Evolutionary conservation across 2,329 filamentous ascomycete species (phyloP), one percentile per base, ranked within the genome.

Genomic region (Conoideocrella luteorostrata): DNA sequence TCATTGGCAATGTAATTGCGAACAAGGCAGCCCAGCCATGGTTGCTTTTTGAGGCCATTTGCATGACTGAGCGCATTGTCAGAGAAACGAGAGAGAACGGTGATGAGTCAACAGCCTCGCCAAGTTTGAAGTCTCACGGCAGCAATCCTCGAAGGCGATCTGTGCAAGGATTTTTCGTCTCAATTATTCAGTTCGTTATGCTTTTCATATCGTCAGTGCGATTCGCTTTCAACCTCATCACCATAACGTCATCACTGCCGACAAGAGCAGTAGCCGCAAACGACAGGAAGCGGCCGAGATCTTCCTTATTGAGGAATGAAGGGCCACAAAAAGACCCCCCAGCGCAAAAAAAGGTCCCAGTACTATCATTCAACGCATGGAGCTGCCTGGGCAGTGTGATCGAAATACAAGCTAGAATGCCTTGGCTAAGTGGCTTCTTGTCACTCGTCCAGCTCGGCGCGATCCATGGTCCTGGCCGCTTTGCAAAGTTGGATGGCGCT

Each of bases 1-100:
- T 97, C 49, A 73, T 98, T 51, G 88, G 88, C 49, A 89, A 88
- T 54, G 77, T 85, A 46, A 73, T 96, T 55, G 81, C 82, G 55
- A 86, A 84, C 56, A 94, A 85, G 61, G 75, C 86, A 32, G 88
- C 86, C 53, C 84, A 97, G 65, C 86, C 87, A 20, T 94, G 88
- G 87, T 77, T 96, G 57, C 65, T 97, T 52, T 95, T 85, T 79
- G 89, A 95, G 61, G 76, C 80, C 46, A 77, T 95, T 48, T 84
- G 82, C 52, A 94, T 91, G 59, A 65, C 84, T 48, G 75, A 72
- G n/a, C 67, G 67, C 49, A 56, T 70, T 34, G 45, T 63, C 26
- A 52, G 53, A 22, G 59, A 63, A 46, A 63, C 57, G 47, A 60
- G 46, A 44, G 26, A 47, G 51, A 24, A 42, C 47, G 10, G 49